phyloP scores from a whole-genome alignment of 768 basidiomycete genomes.

The Mycena venus region DNA sequence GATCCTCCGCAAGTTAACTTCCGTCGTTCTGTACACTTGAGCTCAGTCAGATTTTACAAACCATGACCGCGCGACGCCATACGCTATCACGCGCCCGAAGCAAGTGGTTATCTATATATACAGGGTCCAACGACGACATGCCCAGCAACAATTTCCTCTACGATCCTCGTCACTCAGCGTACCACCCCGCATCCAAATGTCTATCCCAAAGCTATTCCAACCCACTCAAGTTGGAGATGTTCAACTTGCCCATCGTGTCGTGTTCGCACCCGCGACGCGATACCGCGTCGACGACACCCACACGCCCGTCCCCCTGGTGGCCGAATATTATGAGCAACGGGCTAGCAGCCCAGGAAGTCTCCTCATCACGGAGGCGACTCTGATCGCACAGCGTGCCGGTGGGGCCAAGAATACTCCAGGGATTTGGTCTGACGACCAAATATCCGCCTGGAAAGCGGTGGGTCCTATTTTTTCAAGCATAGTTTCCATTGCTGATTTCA shows the following conservation, averaged over 20 bases:
- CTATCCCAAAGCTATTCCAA: conserved; percentile 49
- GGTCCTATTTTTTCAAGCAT: not conserved
- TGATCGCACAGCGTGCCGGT: conserved; percentile 47
- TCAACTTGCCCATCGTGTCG: conserved; percentile 57
- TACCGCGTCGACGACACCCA: conserved; percentile 48
- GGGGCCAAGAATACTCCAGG: conserved; percentile 52
- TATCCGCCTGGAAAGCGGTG: conserved; percentile 59
- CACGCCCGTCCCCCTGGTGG: conserved; percentile 46
- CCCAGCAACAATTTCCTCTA: not conserved
- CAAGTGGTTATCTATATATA: not conserved
- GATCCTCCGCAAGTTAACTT: no score
- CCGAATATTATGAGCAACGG: conserved; percentile 42
- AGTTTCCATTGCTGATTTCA: not conserved
- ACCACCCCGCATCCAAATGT: not conserved
- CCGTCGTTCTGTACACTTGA: no score
- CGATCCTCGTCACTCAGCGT: not conserved
- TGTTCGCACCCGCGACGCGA: conserved; percentile 62
- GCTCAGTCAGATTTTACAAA: not conserved
- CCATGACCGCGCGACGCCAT: not conserved
- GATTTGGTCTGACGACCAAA: conserved; percentile 58
- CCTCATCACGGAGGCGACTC: conserved; percentile 55
- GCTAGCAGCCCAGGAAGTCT: conserved; percentile 46
- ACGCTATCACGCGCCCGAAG: not conserved
- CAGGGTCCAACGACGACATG: not conserved
- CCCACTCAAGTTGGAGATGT: conserved; percentile 53